Percentiles rank a stretch among this genome's conserved stretches.
These are phyloP conservation scores for Fusarium metavorans DNA, from an alignment of 2,329 filamentous ascomycete genomes.

Conservation along the genomic window DNA sequence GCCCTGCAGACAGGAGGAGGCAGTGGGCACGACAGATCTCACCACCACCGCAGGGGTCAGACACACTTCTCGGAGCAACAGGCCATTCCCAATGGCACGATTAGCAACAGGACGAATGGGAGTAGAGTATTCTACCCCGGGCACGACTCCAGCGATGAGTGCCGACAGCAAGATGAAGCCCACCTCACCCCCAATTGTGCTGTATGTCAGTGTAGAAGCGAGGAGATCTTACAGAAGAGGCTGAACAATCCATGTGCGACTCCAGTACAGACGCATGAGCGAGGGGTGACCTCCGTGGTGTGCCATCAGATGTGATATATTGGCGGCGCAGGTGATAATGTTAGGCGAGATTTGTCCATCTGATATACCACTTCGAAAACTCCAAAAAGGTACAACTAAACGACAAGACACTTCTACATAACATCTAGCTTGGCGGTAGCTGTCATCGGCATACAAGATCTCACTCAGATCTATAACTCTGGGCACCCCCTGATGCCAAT, in stretches of 20 bases:
- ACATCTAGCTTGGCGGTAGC: accelerated
- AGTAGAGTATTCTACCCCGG: neutral
- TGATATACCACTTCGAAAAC: neutral
- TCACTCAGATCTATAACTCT: neutral
- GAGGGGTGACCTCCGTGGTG: neutral
- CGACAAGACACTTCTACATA: neutral
- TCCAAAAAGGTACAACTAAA: neutral
- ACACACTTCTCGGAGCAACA: neutral
- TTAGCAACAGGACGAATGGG: neutral
- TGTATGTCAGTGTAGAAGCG: neutral
- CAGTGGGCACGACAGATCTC: neutral
- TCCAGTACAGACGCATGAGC: neutral
- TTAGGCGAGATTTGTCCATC: neutral
- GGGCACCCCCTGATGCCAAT: neutral
- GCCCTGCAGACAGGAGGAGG: neutral
- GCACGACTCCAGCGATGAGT: neutral
- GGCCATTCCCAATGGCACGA: neutral
- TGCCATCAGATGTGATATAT: neutral
- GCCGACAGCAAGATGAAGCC: neutral
- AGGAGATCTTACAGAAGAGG: neutral
- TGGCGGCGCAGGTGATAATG: neutral
- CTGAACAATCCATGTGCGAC: neutral
- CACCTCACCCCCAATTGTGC: neutral
- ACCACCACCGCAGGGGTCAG: neutral
- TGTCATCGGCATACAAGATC: neutral